Evolutionary conservation across 1,284 basidiomycete genomes (phyloP).

Genomic region (Leccinum solheimii): DNA sequence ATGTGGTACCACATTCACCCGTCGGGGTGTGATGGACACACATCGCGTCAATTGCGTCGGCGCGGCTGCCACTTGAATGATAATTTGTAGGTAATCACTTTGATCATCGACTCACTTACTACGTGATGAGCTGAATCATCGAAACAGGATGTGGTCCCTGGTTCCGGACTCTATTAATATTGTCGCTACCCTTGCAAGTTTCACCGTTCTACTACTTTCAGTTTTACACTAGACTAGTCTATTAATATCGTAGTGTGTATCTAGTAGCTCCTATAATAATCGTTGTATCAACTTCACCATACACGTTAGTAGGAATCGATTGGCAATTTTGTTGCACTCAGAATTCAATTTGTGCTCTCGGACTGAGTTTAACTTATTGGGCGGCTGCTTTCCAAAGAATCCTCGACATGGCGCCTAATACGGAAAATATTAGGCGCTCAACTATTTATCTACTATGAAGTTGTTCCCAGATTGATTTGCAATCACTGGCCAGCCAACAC

Average conservation of each 20-base stretch:
- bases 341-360: background rate
- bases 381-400: slow-evolving; percentile 1
- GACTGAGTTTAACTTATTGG: background rate
- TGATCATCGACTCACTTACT: background rate
- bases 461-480: background rate
- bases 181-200: background rate
- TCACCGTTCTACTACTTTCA: slow-evolving; percentile 4
- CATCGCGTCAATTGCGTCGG: slow-evolving; percentile 15
- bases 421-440: slow-evolving; percentile 1
- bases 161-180: no score
- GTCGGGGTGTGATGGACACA: slow-evolving; percentile 16
- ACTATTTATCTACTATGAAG: background rate
- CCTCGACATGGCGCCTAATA: background rate
- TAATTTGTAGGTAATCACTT: slow-evolving; percentile 6
- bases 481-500: background rate
- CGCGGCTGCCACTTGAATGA: background rate
- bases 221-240: background rate
- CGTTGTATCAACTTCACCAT: background rate
- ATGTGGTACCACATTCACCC: slow-evolving; percentile 22
- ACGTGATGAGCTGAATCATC: slow-evolving; percentile 3
- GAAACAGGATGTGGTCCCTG: background rate
- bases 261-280: background rate
- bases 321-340: background rate
- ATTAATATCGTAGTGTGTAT: background rate
- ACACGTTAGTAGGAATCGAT: background rate